These are phyloP conservation scores for Geotrichum ghanense DNA, from an alignment of 805 yeast species.

Conservation along the genomic window DNA sequence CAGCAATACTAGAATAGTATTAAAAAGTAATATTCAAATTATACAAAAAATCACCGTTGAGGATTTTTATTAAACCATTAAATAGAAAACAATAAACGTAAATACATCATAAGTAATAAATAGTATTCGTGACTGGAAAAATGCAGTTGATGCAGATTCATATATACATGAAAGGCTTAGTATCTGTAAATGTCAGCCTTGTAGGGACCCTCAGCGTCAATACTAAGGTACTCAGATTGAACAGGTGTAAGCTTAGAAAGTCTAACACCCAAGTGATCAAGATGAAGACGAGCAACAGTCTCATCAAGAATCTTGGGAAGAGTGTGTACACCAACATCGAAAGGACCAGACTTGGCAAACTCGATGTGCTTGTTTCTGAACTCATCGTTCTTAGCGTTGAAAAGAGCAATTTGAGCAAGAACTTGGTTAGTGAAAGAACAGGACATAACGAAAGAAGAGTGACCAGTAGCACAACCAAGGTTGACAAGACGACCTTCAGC, in stretches of 20 bases:
- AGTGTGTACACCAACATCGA: slow-evolving; percentile 85
- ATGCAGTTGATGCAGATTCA: slow-evolving; percentile 23
- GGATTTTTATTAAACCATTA: not conserved
- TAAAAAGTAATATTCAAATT: not conserved
- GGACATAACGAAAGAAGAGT: slow-evolving; percentile 97
- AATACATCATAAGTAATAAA: slow-evolving; percentile 1
- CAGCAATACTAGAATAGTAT: too few relatives aligned
- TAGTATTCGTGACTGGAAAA: slow-evolving; percentile 2
- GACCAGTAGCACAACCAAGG: slow-evolving; percentile 99
- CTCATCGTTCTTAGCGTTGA: slow-evolving; percentile 70
- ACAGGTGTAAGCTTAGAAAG: slow-evolving; percentile 62
- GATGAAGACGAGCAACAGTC: slow-evolving; percentile 95
- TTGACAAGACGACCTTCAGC: slow-evolving; percentile 99
- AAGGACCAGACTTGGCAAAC: slow-evolving; percentile 87
- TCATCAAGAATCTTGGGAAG: slow-evolving; percentile 97
- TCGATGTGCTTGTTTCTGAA: slow-evolving; percentile 79
- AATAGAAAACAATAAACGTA: slow-evolving; percentile 1
- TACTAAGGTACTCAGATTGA: slow-evolving; percentile 91
- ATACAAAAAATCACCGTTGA: not conserved
- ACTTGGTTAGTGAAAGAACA: slow-evolving; percentile 99
- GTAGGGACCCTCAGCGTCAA: slow-evolving; percentile 91
- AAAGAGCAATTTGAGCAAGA: slow-evolving; percentile 94
- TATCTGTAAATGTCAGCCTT: slow-evolving; percentile 98
- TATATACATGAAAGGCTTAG: slow-evolving; percentile 32
- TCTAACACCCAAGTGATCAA: slow-evolving; percentile 85